Evolutionary conservation across 2,329 filamentous ascomycete genomes (phyloP).

Genomic region (Cyanodermella asteris): DNA sequence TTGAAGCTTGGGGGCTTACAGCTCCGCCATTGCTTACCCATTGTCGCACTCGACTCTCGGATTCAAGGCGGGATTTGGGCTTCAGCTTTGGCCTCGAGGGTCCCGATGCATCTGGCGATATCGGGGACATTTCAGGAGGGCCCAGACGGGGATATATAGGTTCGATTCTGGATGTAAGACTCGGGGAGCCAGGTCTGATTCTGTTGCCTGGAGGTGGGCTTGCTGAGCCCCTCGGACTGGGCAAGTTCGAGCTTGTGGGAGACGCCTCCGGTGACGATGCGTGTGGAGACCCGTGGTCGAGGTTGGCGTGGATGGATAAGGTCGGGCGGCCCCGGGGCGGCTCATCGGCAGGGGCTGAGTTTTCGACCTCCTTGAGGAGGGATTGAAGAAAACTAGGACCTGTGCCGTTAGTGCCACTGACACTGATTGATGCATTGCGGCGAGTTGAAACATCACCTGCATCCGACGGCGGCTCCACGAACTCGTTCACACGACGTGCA

Average conservation of each 20-base stretch:
- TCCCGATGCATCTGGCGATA: constrained; percentile 28
- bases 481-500: constrained; percentile 43
- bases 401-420: constrained; percentile 19
- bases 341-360: constrained; percentile 20
- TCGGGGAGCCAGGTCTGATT: constrained; percentile 42
- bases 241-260: constrained; percentile 39
- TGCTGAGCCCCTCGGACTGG: constrained; percentile 43
- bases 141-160: constrained; percentile 54
- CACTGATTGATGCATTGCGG: constrained; percentile 16
- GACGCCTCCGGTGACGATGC: constrained; percentile 46
- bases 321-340: constrained; percentile 11
- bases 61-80: constrained; percentile 8
- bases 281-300: constrained; percentile 25
- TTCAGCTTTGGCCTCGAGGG: constrained; percentile 12
- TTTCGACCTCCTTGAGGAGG: constrained; percentile 69
- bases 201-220: constrained; percentile 46
- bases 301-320: constrained; percentile 12
- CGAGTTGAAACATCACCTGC: too few relatives aligned
- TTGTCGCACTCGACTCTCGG: constrained; percentile 7
- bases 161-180: constrained; percentile 48
- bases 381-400: constrained; percentile 69
- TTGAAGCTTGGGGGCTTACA: constrained; percentile 22
- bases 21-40: constrained; percentile 11
- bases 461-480: constrained; percentile 21
- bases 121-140: constrained; percentile 54